Evolutionary conservation across 352 stramenopile genomes (phyloP), one percentile per base, ranked within the genome.

Genomic region (Aphanomyces invadans): DNA sequence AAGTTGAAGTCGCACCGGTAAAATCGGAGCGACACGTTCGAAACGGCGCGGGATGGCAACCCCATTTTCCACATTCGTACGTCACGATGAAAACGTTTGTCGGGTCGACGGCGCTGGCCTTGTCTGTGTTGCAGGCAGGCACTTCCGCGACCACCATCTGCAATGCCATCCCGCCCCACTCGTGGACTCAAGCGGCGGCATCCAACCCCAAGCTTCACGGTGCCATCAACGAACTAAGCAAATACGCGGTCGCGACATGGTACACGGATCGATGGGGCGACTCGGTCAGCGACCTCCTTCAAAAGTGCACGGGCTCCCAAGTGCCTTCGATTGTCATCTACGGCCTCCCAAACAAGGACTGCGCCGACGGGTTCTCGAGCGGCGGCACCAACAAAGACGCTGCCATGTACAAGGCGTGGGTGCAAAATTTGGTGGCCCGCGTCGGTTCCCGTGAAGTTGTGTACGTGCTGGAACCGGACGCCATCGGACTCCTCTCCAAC

Each of bases 261-360:
- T 87, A 87, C 69, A 76, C 76, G 28, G 79, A 87, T 53, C 72
- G 76, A 31, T 63, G 31, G 57, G 51, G 31, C 31, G 60, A 67
- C 26, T n/a, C 23, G 12, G 36, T 67, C 17, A 32, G 39, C 32
- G 42, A 23, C 17, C 46, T 67, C 23, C 32, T 67, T 9, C 5
- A 19, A 11, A 46, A 49, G 9, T 67, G 60, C 32, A 7, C 45
- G 3, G 12, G 15, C 28, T 23, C 21, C 60, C 25, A 57, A 32
- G 29, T 26, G 33, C 73, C 75, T 1, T 68, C 69, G 2, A 63
- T 88, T 48, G 77, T 82, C 2, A 77, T 89, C 44, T 89, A 89
- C 61, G 81, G 81, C 12, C 70, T 89, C 17, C 80, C 80, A 1
- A 65, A 83, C 62, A 87, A 89, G 61, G 79, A 89, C 71, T 89